Percentiles rank a stretch among this genome's conserved stretches.
These are phyloP conservation scores for Elsinoe batatas DNA, from an alignment of 2,329 filamentous ascomycete species.

Conservation along the genomic window DNA sequence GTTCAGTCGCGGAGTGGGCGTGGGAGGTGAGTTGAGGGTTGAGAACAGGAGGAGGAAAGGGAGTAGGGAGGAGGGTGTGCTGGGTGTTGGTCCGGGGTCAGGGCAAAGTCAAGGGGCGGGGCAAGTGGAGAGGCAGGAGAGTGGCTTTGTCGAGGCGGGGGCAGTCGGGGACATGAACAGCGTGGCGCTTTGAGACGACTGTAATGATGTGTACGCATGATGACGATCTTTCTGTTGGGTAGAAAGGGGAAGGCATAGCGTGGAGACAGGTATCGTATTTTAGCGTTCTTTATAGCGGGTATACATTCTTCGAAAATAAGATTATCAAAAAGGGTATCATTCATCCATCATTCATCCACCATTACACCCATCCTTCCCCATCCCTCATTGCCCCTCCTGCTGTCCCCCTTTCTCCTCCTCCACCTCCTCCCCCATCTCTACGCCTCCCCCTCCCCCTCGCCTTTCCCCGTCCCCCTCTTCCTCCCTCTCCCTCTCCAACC, in stretches of 20 bases:
- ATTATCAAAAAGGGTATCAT: too few species aligned
- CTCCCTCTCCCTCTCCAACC: slow-evolving; percentile 29
- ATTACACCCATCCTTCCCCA: too few species aligned
- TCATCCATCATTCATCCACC: too few species aligned
- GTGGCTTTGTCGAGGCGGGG: slow-evolving; percentile 14
- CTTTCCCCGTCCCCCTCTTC: too few species aligned
- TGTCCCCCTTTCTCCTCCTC: background rate
- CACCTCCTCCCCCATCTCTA: slow-evolving; percentile 9
- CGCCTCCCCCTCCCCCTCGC: slow-evolving; percentile 45
- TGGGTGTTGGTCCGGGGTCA: background rate
- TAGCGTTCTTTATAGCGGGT: too few species aligned
- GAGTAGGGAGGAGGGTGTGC: background rate
- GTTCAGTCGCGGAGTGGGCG: slow-evolving; percentile 35
- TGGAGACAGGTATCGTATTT: background rate
- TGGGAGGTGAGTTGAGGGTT: background rate
- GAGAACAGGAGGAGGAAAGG: background rate
- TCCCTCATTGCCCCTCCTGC: background rate
- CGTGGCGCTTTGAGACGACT: slow-evolving; percentile 4
- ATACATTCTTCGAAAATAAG: too few species aligned
- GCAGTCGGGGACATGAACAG: slow-evolving; percentile 16
- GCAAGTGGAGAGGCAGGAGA: slow-evolving; percentile 3
- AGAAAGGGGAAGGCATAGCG: background rate
- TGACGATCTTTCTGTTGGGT: background rate
- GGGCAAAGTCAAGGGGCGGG: slow-evolving; percentile 1
- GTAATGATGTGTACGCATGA: background rate